Base-by-base conservation (phyloP, 2,329 filamentous ascomycete genomes). In the Coniochaeta hoffmannii region DNA sequence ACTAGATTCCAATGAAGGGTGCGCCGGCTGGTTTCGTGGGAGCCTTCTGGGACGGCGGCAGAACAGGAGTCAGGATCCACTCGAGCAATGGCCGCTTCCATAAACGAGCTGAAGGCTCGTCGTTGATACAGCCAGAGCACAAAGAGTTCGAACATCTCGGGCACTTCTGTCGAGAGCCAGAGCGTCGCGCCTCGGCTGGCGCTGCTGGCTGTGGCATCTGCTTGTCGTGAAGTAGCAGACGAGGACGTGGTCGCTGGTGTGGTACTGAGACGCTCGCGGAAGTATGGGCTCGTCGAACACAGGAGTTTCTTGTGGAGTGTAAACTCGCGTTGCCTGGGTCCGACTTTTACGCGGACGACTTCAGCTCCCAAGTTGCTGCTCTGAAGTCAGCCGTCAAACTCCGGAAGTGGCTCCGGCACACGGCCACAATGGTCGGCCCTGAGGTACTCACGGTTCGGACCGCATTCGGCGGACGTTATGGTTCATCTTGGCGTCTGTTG, bases 1-100 rank as follows among this genome's bases (percentile, higher is more conserved):
- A 83, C 76, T 7, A 83, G 71, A 57, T 77, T 76, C 77, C 79
- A 82, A 65, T 82, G 80, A 4, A 82, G 69, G 30, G 71, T 61
- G 70, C 71, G 61, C 61, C 65, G 58, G 56, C 50, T 24, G 66
- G 57, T 68, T 58, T 56, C 60, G n/a, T 50, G 67, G 62, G 53
- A 68, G 32, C 60, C 56, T 17, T 57, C 55, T 17, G 57, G 55
- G 15, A 53, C 58, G 24, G 58, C 57, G 55, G 57, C 59, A 2
- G 49, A 19, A 24, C 28, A 34, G 3, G 14, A 51, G 28, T 51
- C 49, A 2, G 49, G 49, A 15, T 51, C 49, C 50, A 32, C 56
- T 50, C 53, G 36, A n/a, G 61, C 59, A 28, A 77, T 63, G 58
- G 72, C 69, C 22, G 71, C 65, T 57, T 78, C 75, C 57, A 81